phyloP scores from a whole-genome alignment of 2,329 filamentous ascomycete species.

The Ceratocystis albifundus region DNA sequence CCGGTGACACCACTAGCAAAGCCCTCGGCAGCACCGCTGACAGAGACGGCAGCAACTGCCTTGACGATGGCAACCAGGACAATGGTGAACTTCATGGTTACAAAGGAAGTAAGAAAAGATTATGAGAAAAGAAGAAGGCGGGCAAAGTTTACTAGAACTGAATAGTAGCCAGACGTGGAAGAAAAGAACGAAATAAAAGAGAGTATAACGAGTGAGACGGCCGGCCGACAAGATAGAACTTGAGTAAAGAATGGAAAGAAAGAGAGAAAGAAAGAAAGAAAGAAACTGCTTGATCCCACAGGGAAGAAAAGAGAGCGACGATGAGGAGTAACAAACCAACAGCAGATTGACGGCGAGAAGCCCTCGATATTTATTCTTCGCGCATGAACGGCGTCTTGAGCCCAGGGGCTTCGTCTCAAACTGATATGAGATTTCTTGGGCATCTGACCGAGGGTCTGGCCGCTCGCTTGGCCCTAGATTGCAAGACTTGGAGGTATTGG shows the following conservation, averaged over 20 bases:
- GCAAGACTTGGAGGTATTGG: too few relatives aligned
- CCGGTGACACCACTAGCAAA: slow-evolving; percentile 46
- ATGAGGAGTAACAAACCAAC: not conserved
- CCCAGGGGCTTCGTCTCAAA: too few relatives aligned
- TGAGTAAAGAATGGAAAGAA: not conserved
- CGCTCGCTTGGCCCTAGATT: too few relatives aligned
- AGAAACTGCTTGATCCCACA: not conserved
- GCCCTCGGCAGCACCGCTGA: slow-evolving; percentile 34
- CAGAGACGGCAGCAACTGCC: slow-evolving; percentile 26
- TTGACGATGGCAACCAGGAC: slow-evolving; percentile 26
- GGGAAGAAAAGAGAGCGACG: not conserved
- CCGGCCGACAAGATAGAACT: slow-evolving; percentile 9
- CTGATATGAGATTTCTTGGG: too few relatives aligned
- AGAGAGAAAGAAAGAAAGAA: not conserved
- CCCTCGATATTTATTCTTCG: slow-evolving; percentile 7
- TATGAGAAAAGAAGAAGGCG: not conserved
- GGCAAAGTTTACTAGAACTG: not conserved
- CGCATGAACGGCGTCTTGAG: not conserved
- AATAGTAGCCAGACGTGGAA: not conserved
- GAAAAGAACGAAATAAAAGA: not conserved
- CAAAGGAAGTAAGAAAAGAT: not conserved
- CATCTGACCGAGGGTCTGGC: too few relatives aligned
- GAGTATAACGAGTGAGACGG: slow-evolving; percentile 3
- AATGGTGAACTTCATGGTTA: slow-evolving; percentile 25
- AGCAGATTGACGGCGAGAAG: not conserved